Evolutionary conservation across 1,139 yeast species (phyloP).

Genomic region (Geotrichum aggregatum): DNA sequence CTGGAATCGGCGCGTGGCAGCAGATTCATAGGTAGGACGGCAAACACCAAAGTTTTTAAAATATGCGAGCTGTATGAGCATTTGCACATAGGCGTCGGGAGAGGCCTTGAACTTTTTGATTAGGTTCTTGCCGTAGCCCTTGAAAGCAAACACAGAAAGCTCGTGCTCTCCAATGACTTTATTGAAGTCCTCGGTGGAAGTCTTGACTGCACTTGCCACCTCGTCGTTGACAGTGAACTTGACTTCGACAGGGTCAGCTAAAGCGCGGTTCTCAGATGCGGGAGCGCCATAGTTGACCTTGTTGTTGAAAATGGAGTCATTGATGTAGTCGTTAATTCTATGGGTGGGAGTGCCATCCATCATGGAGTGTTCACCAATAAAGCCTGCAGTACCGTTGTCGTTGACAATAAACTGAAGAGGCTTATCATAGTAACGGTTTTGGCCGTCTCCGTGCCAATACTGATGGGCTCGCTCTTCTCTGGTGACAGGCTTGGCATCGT

Average conservation of each 20-base stretch:
- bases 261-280: slow-evolving; percentile 28
- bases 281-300: slow-evolving; percentile 39
- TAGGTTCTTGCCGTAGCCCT: slow-evolving; percentile 52
- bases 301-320: slow-evolving; percentile 51
- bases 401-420: slow-evolving; percentile 81
- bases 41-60: slow-evolving; percentile 75
- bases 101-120: slow-evolving; percentile 72
- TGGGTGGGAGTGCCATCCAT: slow-evolving; percentile 98
- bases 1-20: slow-evolving; percentile 84
- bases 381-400: slow-evolving; percentile 84
- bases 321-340: slow-evolving; percentile 74
- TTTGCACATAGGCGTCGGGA: slow-evolving; percentile 76
- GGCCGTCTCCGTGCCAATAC: slow-evolving; percentile 94
- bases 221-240: slow-evolving; percentile 45
- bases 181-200: slow-evolving; percentile 56
- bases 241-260: slow-evolving; percentile 41
- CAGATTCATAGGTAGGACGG: slow-evolving; percentile 93
- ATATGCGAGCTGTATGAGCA: slow-evolving; percentile 76
- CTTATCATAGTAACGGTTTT: slow-evolving; percentile 88
- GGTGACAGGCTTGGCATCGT: slow-evolving; percentile 67
- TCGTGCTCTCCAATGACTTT: slow-evolving; percentile 44
- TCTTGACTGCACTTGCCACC: slow-evolving; percentile 50
- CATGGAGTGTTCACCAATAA: slow-evolving; percentile 92
- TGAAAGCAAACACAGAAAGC: slow-evolving; percentile 42
- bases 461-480: slow-evolving; percentile 81